Evolutionary conservation across 805 yeast species (phyloP).

Genomic region (Nakazawaea holstii): DNA sequence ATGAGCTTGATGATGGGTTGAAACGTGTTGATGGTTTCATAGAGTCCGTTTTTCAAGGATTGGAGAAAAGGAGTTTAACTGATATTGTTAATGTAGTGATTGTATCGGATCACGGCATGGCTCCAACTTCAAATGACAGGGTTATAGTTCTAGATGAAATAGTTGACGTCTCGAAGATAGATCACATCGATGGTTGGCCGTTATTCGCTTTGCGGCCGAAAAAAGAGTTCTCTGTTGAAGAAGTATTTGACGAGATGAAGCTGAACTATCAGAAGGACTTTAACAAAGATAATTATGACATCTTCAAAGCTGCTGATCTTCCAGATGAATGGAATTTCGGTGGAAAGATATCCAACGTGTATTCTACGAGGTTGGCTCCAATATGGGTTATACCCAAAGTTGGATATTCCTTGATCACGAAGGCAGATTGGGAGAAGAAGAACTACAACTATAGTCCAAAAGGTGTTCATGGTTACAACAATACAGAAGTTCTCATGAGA

Average conservation of each 20-base stretch:
- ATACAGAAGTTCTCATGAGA: constrained; percentile 73
- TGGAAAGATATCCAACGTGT: constrained; percentile 25
- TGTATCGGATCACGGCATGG: constrained; percentile 93
- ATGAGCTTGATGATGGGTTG: constrained; percentile 48
- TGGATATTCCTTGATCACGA: constrained; percentile 72
- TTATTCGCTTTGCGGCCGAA: constrained; percentile 68
- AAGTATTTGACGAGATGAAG: constrained; percentile 39
- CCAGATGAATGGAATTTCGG: constrained; percentile 55
- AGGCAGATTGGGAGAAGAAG: constrained; percentile 45
- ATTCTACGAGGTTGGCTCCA: constrained; percentile 68
- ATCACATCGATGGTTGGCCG: constrained; percentile 83
- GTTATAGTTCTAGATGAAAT: constrained; percentile 70
- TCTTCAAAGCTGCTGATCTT: constrained; percentile 52
- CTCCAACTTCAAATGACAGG: constrained; percentile 72
- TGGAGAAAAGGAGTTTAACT: constrained; percentile 50
- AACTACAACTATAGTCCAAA: constrained; percentile 48
- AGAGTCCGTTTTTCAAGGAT: constrained; percentile 38
- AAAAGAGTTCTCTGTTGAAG: constrained; percentile 30
- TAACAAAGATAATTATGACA: constrained; percentile 30
- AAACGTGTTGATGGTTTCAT: constrained; percentile 62
- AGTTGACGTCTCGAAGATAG: constrained; percentile 46
- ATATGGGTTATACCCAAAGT: constrained; percentile 80
- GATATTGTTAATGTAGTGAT: constrained; percentile 68
- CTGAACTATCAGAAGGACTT: constrained; percentile 24
- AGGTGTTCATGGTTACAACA: constrained; percentile 86